These are phyloP conservation scores for Mikania micrantha DNA, from an alignment of 129 eudicot species.

Conservation along the genomic window DNA sequence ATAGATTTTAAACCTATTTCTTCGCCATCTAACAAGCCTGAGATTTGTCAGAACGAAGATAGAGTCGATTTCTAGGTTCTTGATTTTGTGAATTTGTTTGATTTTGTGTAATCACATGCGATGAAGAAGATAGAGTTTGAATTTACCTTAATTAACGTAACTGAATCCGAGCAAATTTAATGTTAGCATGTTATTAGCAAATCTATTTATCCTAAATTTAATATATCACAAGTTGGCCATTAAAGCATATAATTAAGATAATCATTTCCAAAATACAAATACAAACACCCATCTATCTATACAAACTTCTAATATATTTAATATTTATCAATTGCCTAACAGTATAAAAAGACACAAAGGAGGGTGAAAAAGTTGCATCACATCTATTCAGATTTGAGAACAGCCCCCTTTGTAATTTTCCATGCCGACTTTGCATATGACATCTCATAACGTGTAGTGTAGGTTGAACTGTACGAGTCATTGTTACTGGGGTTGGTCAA, in stretches of 20 bases:
- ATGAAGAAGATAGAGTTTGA: no score
- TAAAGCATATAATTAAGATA: not conserved
- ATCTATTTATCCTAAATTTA: no score
- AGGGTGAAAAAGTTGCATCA: constrained; percentile 8
- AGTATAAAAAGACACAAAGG: not conserved
- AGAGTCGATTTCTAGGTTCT: no score
- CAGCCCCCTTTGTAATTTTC: constrained; percentile 94
- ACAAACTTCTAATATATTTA: constrained; percentile 12
- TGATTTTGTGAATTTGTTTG: no score
- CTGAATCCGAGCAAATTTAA: no score
- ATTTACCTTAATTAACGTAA: no score
- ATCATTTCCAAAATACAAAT: not conserved
- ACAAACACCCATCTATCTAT: constrained; percentile 6
- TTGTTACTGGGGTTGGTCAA: constrained; percentile 54
- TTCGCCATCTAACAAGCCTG: no score
- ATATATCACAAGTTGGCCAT: not conserved
- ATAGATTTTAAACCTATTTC: no score
- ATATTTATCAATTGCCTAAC: constrained; percentile 6
- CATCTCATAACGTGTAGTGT: constrained; percentile 91
- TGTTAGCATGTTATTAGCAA: no score
- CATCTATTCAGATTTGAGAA: constrained; percentile 57
- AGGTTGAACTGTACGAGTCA: constrained; percentile 74
- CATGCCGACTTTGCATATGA: constrained; percentile 49
- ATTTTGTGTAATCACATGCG: no score
- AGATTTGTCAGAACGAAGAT: no score